Evolutionary conservation across 2,329 filamentous ascomycete genomes (phyloP), one percentile per base, ranked within the genome.

Genomic region (Chaetothyriales sp.): DNA sequence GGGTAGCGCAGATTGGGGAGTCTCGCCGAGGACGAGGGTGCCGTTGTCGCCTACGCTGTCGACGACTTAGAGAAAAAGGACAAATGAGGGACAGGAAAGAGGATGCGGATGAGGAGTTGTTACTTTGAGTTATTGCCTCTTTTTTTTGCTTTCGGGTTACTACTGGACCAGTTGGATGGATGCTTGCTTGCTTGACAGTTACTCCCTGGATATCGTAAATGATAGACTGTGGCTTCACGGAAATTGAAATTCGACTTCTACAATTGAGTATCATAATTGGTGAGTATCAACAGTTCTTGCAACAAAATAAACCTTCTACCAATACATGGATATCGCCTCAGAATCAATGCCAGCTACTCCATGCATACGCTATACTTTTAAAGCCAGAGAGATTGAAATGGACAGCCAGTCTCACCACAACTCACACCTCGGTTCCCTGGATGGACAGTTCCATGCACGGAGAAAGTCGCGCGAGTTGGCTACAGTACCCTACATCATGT

Each of bases 381-480:
- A 40, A 4, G 22, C 6, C 22, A 25, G 6, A 25, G 6, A 25
- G 22, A 3, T 25, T 25, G 22, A 25, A 25, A 25, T 25, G 22
- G 22, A 15, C 29, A 40, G 10, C 2, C 33, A 15, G 33, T 15
- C 19, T 58, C 74, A 86, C 82, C 82, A 86, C 50, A 86, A 67
- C 66, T 85, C 77, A 63, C 82, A 86, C 40, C 73, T 77, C 0
- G 82, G 82, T 62, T 84, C 73, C 68, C 80, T 82, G 3, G 69
- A 69, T 15, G 77, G 73, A 61, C 83, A 87, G 46, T 77, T 69
- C 64, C 86, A 87, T 5, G 77, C 78, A 63, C 84, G 76, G 52
- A 73, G 74, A 61, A 86, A 87, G 18, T 78, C 80, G 25, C 73
- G 71, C 19, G 80, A 83, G 60, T 86, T 86, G 0, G 76, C 73